Conservation (phyloP, 176 grass and related monocot species). For the Aegilops umbellulata region DNA sequence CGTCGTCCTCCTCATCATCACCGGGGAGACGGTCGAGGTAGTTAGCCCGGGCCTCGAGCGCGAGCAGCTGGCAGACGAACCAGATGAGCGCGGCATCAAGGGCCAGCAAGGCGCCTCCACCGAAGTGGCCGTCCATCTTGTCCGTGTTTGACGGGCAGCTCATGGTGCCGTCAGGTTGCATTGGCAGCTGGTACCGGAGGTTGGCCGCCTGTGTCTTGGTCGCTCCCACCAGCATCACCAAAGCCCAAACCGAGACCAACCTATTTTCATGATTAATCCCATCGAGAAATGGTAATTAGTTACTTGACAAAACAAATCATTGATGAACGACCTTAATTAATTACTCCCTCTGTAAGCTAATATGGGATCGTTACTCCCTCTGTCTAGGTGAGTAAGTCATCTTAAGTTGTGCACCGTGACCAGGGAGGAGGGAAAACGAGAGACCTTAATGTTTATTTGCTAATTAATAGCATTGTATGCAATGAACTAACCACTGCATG, state of each 20-base stretch:
- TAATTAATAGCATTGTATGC: too few relatives aligned
- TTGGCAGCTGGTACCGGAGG: slow-evolving; percentile 12
- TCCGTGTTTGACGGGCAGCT: slow-evolving; percentile 29
- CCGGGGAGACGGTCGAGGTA: slow-evolving; percentile 30
- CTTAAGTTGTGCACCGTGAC: too few relatives aligned
- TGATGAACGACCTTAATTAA: too few relatives aligned
- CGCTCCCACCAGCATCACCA: slow-evolving; percentile 37
- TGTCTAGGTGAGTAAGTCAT: too few relatives aligned
- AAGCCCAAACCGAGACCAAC: slow-evolving; percentile 30
- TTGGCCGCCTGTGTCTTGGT: slow-evolving; percentile 42
- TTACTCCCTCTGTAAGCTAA: too few relatives aligned
- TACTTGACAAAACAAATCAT: too few relatives aligned
- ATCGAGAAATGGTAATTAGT: neutral
- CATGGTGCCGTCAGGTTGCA: neutral
- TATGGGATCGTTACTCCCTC: too few relatives aligned
- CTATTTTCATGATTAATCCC: neutral
- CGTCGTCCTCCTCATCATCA: neutral
- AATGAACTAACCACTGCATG: too few relatives aligned
- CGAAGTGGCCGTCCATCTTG: slow-evolving; percentile 47
- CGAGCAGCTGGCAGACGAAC: slow-evolving; percentile 56
- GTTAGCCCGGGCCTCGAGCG: slow-evolving; percentile 44
- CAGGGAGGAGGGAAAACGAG: too few relatives aligned
- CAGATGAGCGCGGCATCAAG: slow-evolving; percentile 66
- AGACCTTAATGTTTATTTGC: too few relatives aligned
- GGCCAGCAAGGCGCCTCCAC: slow-evolving; percentile 51